A percentile compares a stretch with the other conserved stretches of the same genome.
Evolutionary conservation across 2,329 filamentous ascomycete genomes (phyloP).

Genomic region (Epichloe gansuensis): DNA sequence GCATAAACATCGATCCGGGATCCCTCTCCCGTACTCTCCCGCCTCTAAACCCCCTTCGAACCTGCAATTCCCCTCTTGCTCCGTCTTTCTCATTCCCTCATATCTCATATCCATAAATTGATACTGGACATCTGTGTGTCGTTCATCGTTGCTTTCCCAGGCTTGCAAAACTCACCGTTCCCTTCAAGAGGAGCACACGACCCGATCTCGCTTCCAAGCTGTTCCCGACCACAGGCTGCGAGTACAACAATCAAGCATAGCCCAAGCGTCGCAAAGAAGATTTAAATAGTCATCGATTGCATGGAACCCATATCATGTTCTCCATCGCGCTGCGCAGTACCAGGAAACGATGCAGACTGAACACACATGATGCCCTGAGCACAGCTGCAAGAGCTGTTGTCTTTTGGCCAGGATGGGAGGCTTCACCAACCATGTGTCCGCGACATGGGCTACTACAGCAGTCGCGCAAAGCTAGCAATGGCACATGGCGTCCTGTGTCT

Average conservation of each 20-base stretch:
- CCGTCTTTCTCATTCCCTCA: neutral
- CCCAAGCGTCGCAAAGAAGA: neutral
- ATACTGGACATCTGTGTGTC: neutral
- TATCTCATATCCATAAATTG: neutral
- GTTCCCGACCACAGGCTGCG: neutral
- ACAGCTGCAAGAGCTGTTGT: conserved; percentile 5
- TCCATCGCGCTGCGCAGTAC: conserved; percentile 33
- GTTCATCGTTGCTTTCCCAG: neutral
- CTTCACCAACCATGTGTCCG: neutral
- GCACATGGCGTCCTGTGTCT: conserved; percentile 50
- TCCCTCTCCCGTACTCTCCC: neutral
- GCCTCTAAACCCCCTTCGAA: neutral
- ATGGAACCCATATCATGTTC: conserved; percentile 32
- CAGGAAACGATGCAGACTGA: conserved; percentile 28
- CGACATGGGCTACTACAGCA: conserved; percentile 5
- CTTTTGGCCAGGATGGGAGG: neutral
- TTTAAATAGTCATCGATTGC: conserved; percentile 11
- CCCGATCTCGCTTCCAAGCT: neutral
- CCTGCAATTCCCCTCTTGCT: neutral
- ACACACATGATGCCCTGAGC: conserved; percentile 10
- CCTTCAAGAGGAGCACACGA: neutral
- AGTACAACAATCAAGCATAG: neutral
- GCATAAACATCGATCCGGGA: neutral
- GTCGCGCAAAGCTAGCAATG: conserved; percentile 14
- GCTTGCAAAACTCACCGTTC: neutral